Base-by-base conservation (phyloP, 2,329 filamentous ascomycete genomes). In the Penicillium freii region DNA sequence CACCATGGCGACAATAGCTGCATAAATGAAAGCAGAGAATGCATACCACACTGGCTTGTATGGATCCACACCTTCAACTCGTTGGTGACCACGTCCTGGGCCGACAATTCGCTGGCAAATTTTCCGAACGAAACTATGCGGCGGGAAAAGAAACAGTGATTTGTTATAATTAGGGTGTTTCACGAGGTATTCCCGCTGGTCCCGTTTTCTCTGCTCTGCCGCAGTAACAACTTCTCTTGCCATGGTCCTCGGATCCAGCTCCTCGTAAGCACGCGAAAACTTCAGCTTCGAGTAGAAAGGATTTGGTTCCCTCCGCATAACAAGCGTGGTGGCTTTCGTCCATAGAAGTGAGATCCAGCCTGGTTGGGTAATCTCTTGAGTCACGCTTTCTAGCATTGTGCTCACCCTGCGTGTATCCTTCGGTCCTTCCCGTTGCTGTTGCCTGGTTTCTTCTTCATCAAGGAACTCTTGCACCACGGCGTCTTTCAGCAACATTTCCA, bases 1-100 rank as follows among this genome's bases (percentile, higher is more conserved):
- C n/a, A 99, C 94, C 95, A 99, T 99, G 50, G 91, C 90, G 42
- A 97, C 90, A 61, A 99, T 97, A 15, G 91, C 89, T 25, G 89
- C 87, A 72, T 99, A 99, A 54, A 97, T 90, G 67, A 99, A 89
- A 4, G 91, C 91, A 0, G 94, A 97, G 72, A 97, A 96, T 0
- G 85, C 80, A 71, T 96, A 97, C 92, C 94, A 99, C 9, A 94
- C 82, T 5, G 90, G 85, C 63, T 91, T 92, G 65, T 94, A 93
- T 0, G 94, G 94, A 59, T 92, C 87, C 0, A 95, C 86, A 15
- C 94, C 94, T 73, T 97, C 91, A 61, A 96, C 89, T 44, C 94
- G 87, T 71, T 95, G 89, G 44, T 81, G 84, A 7, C 94, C 95
- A 60, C 94, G 87, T 15, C 93, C 93, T 6, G 94, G 93, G 0